phyloP scores from a whole-genome alignment of 805 yeast species.

The Zygoascus biomembranicola region DNA sequence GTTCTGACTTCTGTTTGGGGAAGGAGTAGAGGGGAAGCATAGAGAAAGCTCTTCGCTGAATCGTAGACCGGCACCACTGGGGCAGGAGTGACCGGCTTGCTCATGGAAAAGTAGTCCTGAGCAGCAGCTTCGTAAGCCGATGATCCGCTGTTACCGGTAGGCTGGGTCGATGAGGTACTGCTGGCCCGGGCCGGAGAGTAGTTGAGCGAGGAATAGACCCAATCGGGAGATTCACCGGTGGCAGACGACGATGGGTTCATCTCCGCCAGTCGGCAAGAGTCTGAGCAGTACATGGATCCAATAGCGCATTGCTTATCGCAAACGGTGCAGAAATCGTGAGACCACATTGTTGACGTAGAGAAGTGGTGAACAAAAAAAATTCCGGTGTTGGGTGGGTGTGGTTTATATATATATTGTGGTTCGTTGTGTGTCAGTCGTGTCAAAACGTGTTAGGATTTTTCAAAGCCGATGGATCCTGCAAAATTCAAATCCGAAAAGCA shows the following conservation, averaged over 20 bases:
- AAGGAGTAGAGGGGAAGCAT: conserved; percentile 7
- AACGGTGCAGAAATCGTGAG: conserved; percentile 49
- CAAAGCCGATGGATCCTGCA: background rate
- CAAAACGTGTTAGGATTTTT: background rate
- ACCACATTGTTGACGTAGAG: conserved; percentile 26
- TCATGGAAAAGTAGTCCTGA: background rate
- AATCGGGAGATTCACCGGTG: background rate
- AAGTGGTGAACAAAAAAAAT: background rate
- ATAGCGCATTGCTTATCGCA: conserved; percentile 44
- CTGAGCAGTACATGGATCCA: conserved; percentile 41
- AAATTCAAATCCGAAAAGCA: too few species aligned
- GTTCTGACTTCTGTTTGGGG: conserved; percentile 1
- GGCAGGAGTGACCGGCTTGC: background rate
- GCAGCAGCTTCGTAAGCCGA: background rate
- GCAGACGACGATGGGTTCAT: background rate
- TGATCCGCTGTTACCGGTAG: background rate
- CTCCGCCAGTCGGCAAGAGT: conserved; percentile 28
- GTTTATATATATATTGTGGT: background rate
- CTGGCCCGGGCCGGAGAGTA: background rate
- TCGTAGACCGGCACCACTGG: background rate
- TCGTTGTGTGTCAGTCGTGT: background rate
- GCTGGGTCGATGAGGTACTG: background rate
- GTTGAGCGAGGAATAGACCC: background rate
- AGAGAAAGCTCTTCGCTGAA: background rate
- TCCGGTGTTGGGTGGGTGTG: background rate